Evolutionary conservation across 2,329 filamentous ascomycete genomes (phyloP).

Genomic region (Cercospora sojina): DNA sequence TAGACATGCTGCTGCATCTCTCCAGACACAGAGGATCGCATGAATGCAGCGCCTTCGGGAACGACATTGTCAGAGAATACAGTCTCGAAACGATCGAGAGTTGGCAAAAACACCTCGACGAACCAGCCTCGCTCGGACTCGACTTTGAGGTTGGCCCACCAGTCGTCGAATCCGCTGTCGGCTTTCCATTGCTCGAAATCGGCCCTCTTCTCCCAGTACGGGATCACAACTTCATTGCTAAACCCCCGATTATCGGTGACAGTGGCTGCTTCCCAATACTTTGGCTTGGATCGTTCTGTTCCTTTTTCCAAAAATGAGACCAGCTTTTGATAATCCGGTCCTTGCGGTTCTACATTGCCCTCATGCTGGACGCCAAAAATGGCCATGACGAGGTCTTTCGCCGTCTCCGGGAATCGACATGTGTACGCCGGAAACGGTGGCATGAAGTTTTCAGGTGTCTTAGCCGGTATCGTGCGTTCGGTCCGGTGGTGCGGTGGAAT

Average conservation of each 20-base stretch:
- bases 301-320: constrained; percentile 25
- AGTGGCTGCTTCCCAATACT: constrained; percentile 40
- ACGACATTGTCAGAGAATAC: constrained; percentile 42
- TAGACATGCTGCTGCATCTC: constrained; percentile 47
- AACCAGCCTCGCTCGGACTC: constrained; percentile 43
- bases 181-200: constrained; percentile 36
- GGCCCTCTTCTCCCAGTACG: constrained; percentile 42
- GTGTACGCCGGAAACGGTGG: constrained; percentile 38
- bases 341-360: constrained; percentile 3
- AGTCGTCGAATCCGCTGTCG: constrained; percentile 25
- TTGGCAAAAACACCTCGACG: constrained; percentile 45
- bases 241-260: constrained; percentile 37
- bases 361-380: constrained; percentile 38
- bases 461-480: constrained; percentile 23
- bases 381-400: constrained; percentile 39
- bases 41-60: constrained; percentile 45
- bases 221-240: constrained; percentile 41
- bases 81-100: constrained; percentile 47
- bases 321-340: constrained; percentile 18
- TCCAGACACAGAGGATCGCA: constrained; percentile 42
- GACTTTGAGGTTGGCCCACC: constrained; percentile 41
- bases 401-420: constrained; percentile 37
- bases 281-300: constrained; percentile 22
- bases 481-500: constrained; percentile 26
- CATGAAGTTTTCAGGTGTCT: constrained; percentile 31